phyloP scores from a whole-genome alignment of 139 green algal species.

The Picochlorum sp. region DNA sequence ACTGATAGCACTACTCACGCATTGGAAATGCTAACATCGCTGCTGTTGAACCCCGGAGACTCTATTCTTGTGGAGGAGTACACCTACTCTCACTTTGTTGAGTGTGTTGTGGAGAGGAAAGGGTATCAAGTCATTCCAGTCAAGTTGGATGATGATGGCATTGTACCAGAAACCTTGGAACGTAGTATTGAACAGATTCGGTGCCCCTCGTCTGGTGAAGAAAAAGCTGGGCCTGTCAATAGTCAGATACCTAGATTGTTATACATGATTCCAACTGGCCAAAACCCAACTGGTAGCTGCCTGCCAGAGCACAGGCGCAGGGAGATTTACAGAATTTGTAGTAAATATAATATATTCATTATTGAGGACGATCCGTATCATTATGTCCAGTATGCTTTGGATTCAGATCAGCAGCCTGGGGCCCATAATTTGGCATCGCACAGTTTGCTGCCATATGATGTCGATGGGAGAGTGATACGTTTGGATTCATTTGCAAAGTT shows the following conservation, averaged over 20 bases:
- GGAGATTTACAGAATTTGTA: slow-evolving; percentile 49
- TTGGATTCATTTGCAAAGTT: slow-evolving; percentile 71
- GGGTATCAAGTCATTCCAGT: slow-evolving; percentile 26
- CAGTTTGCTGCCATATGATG: slow-evolving; percentile 19
- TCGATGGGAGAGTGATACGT: slow-evolving; percentile 53
- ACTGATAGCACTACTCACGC: slow-evolving; percentile 24
- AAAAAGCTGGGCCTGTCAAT: too few species aligned
- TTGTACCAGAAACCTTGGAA: slow-evolving; percentile 33
- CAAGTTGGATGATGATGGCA: slow-evolving; percentile 41
- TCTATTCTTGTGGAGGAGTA: slow-evolving; percentile 51
- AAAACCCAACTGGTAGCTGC: slow-evolving; percentile 60
- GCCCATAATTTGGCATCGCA: background rate
- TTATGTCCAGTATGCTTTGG: slow-evolving; percentile 47
- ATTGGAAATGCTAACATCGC: slow-evolving; percentile 21
- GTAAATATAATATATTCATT: slow-evolving; percentile 24
- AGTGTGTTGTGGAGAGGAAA: slow-evolving; percentile 44
- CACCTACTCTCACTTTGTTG: slow-evolving; percentile 51
- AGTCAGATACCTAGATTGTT: slow-evolving; percentile 29
- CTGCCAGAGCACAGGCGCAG: slow-evolving; percentile 31
- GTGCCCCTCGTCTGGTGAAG: too few species aligned
- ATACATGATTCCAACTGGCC: slow-evolving; percentile 63
- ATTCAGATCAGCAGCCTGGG: background rate
- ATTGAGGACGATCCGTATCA: slow-evolving; percentile 81
- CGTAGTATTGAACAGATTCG: slow-evolving; percentile 2
- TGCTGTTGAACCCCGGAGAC: slow-evolving; percentile 46